phyloP scores from a whole-genome alignment of 2,329 filamentous ascomycete genomes.

The Pyrenophora tritici-repentis region DNA sequence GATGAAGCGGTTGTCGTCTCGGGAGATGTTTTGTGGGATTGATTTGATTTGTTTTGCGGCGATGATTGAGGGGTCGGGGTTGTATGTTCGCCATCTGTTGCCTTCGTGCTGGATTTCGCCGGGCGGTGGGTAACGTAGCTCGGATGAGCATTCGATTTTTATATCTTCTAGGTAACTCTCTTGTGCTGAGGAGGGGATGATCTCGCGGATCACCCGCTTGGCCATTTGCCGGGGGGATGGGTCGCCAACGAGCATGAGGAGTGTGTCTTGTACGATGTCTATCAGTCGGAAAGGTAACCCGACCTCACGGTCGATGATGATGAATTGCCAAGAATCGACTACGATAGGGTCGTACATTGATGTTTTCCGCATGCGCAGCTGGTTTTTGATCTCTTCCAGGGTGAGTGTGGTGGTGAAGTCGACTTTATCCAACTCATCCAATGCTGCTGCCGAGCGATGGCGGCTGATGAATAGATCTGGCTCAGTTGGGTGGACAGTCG shows the following conservation, averaged over 20 bases:
- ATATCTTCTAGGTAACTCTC: conserved; percentile 31
- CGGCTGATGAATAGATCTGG: conserved; percentile 33
- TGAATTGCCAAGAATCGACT: conserved; percentile 41
- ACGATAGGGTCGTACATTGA: conserved; percentile 39
- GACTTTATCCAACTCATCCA: conserved; percentile 17
- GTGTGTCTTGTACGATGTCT: conserved; percentile 33
- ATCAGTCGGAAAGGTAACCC: conserved; percentile 32
- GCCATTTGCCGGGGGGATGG: conserved; percentile 27
- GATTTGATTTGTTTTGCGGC: conserved; percentile 11
- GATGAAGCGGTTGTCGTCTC: conserved; percentile 35
- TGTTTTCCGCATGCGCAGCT: conserved; percentile 27
- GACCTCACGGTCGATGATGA: conserved; percentile 36
- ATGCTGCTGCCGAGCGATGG: conserved; percentile 15
- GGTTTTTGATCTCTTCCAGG: conserved; percentile 37
- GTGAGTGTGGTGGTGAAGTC: conserved; percentile 26
- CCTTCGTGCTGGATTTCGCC: conserved; percentile 34
- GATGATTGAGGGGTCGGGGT: conserved; percentile 23
- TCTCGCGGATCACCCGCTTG: conserved; percentile 29
- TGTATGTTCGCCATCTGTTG: conserved; percentile 25
- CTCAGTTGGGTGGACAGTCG: conserved; percentile 32
- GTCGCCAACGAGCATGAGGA: conserved; percentile 32
- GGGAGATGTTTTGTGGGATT: conserved; percentile 1
- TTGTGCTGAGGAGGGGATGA: conserved; percentile 30
- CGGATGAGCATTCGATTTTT: conserved; percentile 18
- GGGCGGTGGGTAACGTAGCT: conserved; percentile 24